Percentiles rank a stretch among this genome's conserved stretches.
Evolutionary conservation across 768 basidiomycete genomes (phyloP).

Genomic region (Suillus occidentalis): DNA sequence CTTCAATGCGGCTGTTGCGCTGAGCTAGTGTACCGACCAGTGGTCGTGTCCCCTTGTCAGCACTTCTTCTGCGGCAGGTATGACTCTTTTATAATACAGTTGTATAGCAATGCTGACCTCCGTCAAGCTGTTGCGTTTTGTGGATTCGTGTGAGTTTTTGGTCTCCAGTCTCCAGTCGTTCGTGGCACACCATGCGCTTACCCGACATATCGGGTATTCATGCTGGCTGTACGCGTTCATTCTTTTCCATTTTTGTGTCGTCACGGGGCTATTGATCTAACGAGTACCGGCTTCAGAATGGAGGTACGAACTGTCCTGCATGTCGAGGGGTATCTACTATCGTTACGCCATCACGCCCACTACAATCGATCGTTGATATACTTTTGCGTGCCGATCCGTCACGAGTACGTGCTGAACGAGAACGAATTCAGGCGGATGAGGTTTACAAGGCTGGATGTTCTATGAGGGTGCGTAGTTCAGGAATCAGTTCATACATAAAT

Average conservation of each 20-base stretch:
- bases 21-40: conserved; percentile 78
- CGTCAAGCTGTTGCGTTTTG: conserved; percentile 68
- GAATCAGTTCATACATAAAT: not conserved
- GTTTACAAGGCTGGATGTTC: conserved; percentile 63
- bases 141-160: conserved; percentile 76
- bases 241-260: not conserved
- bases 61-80: conserved; percentile 93
- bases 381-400: conserved; percentile 71
- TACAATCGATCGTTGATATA: conserved; percentile 72
- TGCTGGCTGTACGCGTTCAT: not conserved
- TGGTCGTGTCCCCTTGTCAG: conserved; percentile 80
- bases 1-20: conserved; percentile 86
- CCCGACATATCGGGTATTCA: not conserved
- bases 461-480: conserved; percentile 53
- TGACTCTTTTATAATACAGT: conserved; percentile 12
- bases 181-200: not conserved
- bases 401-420: conserved; percentile 63
- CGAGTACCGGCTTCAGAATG: conserved; percentile 54
- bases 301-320: conserved; percentile 81
- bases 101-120: conserved; percentile 43
- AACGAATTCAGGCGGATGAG: conserved; percentile 81
- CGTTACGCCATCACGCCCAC: conserved; percentile 69
- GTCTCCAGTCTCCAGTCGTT: not conserved
- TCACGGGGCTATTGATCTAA: not conserved
- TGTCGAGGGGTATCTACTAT: conserved; percentile 70